These are phyloP conservation scores for Isoetes engelmannii DNA, from an alignment of 83 land plant species.

Conservation along the genomic window DNA sequence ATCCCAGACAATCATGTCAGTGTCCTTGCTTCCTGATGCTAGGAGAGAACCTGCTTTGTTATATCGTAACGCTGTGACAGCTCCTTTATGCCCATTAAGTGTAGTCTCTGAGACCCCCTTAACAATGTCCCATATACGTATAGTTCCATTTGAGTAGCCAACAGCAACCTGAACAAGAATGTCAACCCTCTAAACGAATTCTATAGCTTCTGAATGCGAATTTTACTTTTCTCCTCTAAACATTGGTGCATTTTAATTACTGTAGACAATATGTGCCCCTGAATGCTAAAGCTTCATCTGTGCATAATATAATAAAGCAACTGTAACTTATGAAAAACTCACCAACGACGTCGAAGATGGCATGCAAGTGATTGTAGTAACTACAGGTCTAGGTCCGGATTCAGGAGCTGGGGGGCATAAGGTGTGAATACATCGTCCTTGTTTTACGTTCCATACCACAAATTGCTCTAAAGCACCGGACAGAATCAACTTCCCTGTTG, in stretches of 20 bases:
- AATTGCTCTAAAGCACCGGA: slow-evolving; percentile 39
- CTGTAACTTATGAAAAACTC: no score
- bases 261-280: no score
- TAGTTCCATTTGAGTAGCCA: slow-evolving; percentile 88
- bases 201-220: no score
- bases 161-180: slow-evolving; percentile 86
- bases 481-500: slow-evolving; percentile 30
- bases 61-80: slow-evolving; percentile 63
- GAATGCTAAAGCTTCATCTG: no score
- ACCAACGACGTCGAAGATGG: slow-evolving; percentile 36
- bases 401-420: slow-evolving; percentile 19
- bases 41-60: slow-evolving; percentile 68
- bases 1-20: slow-evolving; percentile 93
- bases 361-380: slow-evolving; percentile 22
- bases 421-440: slow-evolving; percentile 24
- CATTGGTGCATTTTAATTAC: no score
- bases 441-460: slow-evolving; percentile 38
- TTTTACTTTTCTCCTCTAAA: no score
- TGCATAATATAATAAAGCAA: no score
- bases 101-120: slow-evolving; percentile 77
- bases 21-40: slow-evolving; percentile 97
- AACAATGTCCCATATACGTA: slow-evolving; percentile 74
- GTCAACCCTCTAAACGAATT: no score
- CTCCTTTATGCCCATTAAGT: slow-evolving; percentile 78
- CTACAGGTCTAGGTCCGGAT: slow-evolving; percentile 15